phyloP scores from a whole-genome alignment of 2,329 filamentous ascomycete genomes.

The Monosporascus ibericus region DNA sequence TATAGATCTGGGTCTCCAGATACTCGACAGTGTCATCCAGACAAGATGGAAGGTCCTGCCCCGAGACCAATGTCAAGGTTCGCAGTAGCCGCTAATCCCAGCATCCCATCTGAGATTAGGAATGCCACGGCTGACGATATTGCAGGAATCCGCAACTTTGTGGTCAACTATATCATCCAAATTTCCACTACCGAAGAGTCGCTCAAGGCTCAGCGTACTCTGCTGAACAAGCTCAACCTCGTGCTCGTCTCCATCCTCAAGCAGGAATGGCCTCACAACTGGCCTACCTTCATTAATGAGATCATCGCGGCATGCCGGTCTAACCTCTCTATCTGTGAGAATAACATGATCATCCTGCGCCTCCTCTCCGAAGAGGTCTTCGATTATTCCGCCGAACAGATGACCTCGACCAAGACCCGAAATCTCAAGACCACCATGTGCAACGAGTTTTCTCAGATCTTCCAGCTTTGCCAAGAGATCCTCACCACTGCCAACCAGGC shows the following conservation, averaged over 20 bases:
- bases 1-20: constrained; percentile 85
- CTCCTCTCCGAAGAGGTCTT: constrained; percentile 97
- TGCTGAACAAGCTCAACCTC: constrained; percentile 97
- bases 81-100: constrained; percentile 16
- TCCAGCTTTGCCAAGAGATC: constrained; percentile 94
- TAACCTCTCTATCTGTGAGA: constrained; percentile 95
- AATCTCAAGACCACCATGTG: constrained; percentile 99
- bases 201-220: constrained; percentile 74
- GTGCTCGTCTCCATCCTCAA: constrained; percentile 96
- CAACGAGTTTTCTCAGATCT: constrained; percentile 96
- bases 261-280: constrained; percentile 99
- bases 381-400: constrained; percentile 96
- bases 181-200: constrained; percentile 86
- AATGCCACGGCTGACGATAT: constrained; percentile 9
- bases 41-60: constrained; percentile 98
- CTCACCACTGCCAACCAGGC: constrained; percentile 83
- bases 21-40: constrained; percentile 96
- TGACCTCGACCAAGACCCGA: constrained; percentile 96
- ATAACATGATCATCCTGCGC: constrained; percentile 98
- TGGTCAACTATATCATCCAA: constrained; percentile 97
- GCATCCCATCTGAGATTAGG: background rate
- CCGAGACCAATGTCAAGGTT: constrained; percentile 90
- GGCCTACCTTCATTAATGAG: constrained; percentile 99
- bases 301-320: constrained; percentile 95
- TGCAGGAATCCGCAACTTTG: constrained; percentile 94